Evolutionary conservation across 768 basidiomycete species (phyloP), one percentile per base, ranked within the genome.

Genomic region (Leccinum rimulosum): DNA sequence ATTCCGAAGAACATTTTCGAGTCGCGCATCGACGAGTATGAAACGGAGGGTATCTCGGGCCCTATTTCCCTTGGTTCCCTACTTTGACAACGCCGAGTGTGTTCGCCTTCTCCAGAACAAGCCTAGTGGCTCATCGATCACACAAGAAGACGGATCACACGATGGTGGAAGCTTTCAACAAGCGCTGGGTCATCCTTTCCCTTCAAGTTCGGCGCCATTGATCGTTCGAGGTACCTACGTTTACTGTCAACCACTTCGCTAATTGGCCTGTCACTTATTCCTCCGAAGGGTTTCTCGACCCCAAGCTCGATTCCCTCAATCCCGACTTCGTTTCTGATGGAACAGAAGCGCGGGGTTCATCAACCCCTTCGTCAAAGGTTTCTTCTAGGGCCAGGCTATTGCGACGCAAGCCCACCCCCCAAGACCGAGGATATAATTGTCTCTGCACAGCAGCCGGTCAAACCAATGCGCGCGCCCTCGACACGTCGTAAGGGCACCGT

Each of bases 371-470:
- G 83, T 98, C 52, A 91, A 93, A 60, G 89, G 89, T 8, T 76
- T 98, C 6, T 98, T 98, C 75, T 88, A 88, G 0, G 84, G 80
- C 40, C 93, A 93, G 69, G 88, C 89, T 3, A 94, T 99, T 61
- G 92, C 94, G 0, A 96, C 93, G 0, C 88, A 94, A 68, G 91
- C 88, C 0, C 95, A 98, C 68, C 95, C 96, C 0, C 25, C 25
- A 79, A 88, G 61, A 89, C 95, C 66, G 94, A 98, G 67, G 95
- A 96, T 52, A 97, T 95, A 0, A 95, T 98, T 61, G 95, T 98
- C 17, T 84, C 94, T 6, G 95, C 93, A 0, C 93, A 95, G 70
- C 95, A 97, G 71, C 86, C 87, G 36, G 87, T 94, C 63, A 94
- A 95, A 73, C 96, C 96, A 0, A 93, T 97, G 87, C 86, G 95